Conservation (phyloP, 2,329 filamentous ascomycete genomes). For the Daldinia eschscholtzii region DNA sequence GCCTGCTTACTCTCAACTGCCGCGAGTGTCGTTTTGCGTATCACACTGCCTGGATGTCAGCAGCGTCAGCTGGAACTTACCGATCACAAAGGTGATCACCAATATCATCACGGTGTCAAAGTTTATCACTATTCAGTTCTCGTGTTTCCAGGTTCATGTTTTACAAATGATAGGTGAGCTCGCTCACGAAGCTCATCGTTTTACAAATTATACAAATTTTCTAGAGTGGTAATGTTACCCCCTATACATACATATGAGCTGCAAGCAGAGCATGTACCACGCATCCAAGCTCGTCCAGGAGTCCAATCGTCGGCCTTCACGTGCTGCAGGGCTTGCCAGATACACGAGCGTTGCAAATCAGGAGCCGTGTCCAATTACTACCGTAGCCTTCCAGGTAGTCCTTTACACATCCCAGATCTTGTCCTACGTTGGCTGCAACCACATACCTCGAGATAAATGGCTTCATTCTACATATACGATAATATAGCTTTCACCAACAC, state of each 20-base stretch:
- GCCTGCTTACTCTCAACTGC: slow-evolving; percentile 19
- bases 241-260: slow-evolving; percentile 4
- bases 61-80: slow-evolving; percentile 18
- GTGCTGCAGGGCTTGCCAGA: not conserved
- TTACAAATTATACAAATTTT: not conserved
- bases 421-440: slow-evolving; percentile 2
- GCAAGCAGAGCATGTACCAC: slow-evolving; percentile 4
- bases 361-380: slow-evolving; percentile 12
- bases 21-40: slow-evolving; percentile 20
- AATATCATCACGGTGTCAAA: slow-evolving; percentile 13
- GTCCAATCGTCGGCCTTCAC: not conserved
- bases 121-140: slow-evolving; percentile 17
- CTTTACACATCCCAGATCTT: slow-evolving; percentile 3
- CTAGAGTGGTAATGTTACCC: not conserved
- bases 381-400: not conserved
- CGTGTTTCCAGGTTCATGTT: slow-evolving; percentile 23
- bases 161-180: slow-evolving; percentile 8
- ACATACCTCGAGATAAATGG: not conserved
- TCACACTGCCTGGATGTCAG: slow-evolving; percentile 12
- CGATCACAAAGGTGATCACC: slow-evolving; percentile 23
- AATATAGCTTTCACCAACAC: slow-evolving; percentile 12
- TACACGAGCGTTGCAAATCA: not conserved
- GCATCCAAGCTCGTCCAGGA: not conserved
- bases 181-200: slow-evolving; percentile 8
- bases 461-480: slow-evolving; percentile 5